Percentiles rank a stretch among this genome's conserved stretches.
Evolutionary conservation across 257 asterid genomes (phyloP).

Genomic region (Henckelia pumila): DNA sequence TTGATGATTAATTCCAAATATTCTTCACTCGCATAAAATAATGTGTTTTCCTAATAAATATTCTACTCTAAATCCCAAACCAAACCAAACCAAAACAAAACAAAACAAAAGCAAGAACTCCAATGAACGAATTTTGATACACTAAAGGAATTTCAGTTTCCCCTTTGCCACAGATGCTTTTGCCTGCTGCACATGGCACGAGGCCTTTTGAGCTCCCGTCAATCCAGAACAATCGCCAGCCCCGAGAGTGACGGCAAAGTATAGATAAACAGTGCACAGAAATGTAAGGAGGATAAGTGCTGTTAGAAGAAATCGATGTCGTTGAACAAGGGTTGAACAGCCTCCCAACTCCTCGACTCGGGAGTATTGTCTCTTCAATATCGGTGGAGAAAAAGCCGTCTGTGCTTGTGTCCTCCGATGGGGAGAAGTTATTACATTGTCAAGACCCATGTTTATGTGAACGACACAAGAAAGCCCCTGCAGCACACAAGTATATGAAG

Average conservation of each 20-base stretch:
- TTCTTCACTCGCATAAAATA: background rate
- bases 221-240: constrained; percentile 47
- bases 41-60: no score
- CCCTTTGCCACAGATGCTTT: constrained; percentile 44
- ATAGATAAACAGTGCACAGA: constrained; percentile 67
- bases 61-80: background rate
- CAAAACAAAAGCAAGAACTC: constrained; percentile 6
- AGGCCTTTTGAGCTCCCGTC: constrained; percentile 41
- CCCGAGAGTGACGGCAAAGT: constrained; percentile 73
- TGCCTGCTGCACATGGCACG: constrained; percentile 45
- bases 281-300: constrained; percentile 55
- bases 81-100: constrained; percentile 15
- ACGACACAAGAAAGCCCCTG: constrained; percentile 31
- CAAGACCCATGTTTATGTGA: constrained; percentile 45
- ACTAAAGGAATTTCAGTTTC: constrained; percentile 55
- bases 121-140: background rate
- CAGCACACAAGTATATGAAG: constrained; percentile 16
- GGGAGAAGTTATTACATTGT: constrained; percentile 58
- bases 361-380: constrained; percentile 36
- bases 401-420: constrained; percentile 65
- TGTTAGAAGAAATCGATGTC: constrained; percentile 66
- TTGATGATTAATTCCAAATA: background rate
- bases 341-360: constrained; percentile 47
- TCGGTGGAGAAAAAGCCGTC: constrained; percentile 47
- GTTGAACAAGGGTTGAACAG: constrained; percentile 48